A percentile compares a stretch with the other conserved stretches of the same genome.
Conservation (phyloP, 805 yeast genomes). For the Saccharomycopsis amapae region DNA sequence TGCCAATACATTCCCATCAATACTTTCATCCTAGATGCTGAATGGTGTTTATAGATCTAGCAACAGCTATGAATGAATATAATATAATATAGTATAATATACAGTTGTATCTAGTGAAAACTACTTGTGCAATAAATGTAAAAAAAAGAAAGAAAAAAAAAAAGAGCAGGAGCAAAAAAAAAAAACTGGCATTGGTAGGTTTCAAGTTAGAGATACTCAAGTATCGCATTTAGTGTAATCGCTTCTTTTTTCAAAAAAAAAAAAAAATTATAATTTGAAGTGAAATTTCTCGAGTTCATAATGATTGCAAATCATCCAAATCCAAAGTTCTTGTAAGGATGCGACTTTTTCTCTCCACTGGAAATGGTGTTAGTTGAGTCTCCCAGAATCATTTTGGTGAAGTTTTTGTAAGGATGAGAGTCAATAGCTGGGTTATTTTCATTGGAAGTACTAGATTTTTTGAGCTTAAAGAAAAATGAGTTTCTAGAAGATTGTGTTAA, state of each 20-base stretch:
- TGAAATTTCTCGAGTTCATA: neutral
- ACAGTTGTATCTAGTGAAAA: neutral
- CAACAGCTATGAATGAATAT: neutral
- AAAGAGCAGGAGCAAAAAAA: neutral
- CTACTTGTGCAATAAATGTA: neutral
- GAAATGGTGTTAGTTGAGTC: neutral
- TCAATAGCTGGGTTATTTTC: too few species aligned
- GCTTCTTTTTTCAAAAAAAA: neutral
- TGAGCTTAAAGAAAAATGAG: neutral
- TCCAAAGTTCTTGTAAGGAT: constrained; percentile 13
- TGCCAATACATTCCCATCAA: constrained; percentile 8
- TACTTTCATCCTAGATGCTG: neutral
- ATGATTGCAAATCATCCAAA: neutral
- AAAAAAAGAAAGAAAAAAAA: constrained; percentile 3
- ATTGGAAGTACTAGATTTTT: too few species aligned
- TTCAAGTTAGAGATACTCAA: neutral
- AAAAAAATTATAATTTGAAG: neutral
- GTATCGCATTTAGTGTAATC: neutral
- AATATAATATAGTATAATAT: neutral
- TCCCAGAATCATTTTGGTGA: constrained; percentile 2
- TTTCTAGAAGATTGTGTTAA: neutral
- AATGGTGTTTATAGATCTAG: neutral
- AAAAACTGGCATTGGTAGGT: neutral
- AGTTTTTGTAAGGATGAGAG: constrained; percentile 14
- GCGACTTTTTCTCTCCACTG: neutral